Conservation (phyloP, 2,329 filamentous ascomycete genomes). For the Hypoxylon sp. region DNA sequence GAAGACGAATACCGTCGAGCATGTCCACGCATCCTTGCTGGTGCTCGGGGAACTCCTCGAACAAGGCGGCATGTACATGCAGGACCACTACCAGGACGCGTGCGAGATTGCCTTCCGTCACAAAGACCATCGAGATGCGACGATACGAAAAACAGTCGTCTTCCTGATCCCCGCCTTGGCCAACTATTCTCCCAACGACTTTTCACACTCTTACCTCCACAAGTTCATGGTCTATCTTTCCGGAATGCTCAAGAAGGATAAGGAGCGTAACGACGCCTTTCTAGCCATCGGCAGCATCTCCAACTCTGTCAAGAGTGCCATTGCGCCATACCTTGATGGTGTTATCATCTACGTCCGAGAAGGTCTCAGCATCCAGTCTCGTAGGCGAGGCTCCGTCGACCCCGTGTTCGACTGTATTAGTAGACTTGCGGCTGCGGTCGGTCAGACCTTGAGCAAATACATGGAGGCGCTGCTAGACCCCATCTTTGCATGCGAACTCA, state of each 20-base stretch:
- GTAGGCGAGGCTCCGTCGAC: conserved; percentile 69
- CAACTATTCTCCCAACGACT: conserved; percentile 89
- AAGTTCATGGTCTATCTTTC: conserved; percentile 98
- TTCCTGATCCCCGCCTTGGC: conserved; percentile 91
- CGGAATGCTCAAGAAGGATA: conserved; percentile 91
- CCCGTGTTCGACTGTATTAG: conserved; percentile 98
- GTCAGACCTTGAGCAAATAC: conserved; percentile 96
- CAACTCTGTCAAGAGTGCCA: conserved; percentile 93
- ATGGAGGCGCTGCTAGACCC: conserved; percentile 95
- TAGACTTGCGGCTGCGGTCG: conserved; percentile 91
- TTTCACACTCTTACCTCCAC: conserved; percentile 85
- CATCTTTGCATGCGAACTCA: conserved; percentile 95
- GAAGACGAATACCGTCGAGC: conserved; percentile 81
- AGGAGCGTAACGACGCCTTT: conserved; percentile 93
- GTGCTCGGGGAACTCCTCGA: conserved; percentile 92
- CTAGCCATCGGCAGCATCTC: conserved; percentile 95
- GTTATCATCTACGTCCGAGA: conserved; percentile 94
- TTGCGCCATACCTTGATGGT: conserved; percentile 92
- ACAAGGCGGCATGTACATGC: conserved; percentile 99
- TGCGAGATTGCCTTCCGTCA: conserved; percentile 93
- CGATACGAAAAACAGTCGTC: conserved; percentile 89
- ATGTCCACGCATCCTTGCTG: conserved; percentile 90
- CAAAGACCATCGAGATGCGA: conserved; percentile 89
- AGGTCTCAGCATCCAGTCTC: conserved; percentile 81
- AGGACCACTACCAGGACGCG: conserved; percentile 87